These are phyloP conservation scores for Ambrosiella xylebori DNA, from an alignment of 2,329 filamentous ascomycete genomes.

Conservation along the genomic window DNA sequence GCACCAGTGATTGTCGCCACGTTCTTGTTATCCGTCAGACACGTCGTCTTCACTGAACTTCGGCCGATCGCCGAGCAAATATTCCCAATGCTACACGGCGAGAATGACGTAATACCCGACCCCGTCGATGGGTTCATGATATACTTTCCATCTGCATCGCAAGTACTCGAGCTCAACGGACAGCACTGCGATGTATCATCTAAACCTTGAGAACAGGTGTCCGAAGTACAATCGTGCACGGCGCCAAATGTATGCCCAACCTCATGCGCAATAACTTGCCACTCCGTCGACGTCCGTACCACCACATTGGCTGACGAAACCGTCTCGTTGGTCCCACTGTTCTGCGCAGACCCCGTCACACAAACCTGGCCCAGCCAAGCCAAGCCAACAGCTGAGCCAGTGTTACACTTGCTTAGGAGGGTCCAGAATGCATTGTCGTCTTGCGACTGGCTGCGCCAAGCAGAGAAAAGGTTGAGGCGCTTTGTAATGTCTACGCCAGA, in stretches of 20 bases:
- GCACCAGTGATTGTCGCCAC: slow-evolving; percentile 66
- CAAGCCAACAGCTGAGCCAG: slow-evolving; percentile 69
- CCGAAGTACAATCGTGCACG: slow-evolving; percentile 70
- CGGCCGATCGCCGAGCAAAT: slow-evolving; percentile 74
- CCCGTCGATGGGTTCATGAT: slow-evolving; percentile 94
- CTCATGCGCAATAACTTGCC: slow-evolving; percentile 94
- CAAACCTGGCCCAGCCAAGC: slow-evolving; percentile 90
- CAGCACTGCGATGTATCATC: slow-evolving; percentile 49
- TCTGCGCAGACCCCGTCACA: slow-evolving; percentile 36
- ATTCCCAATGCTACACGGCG: slow-evolving; percentile 77
- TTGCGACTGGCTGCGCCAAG: slow-evolving; percentile 61
- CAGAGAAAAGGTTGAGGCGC: slow-evolving; percentile 73
- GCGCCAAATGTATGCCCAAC: slow-evolving; percentile 89
- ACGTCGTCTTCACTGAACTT: slow-evolving; percentile 57
- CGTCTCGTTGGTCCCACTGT: slow-evolving; percentile 43
- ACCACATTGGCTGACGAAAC: slow-evolving; percentile 83
- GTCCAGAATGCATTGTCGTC: slow-evolving; percentile 92
- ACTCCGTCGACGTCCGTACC: slow-evolving; percentile 64
- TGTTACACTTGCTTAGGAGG: slow-evolving; percentile 64
- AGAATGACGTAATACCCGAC: slow-evolving; percentile 59
- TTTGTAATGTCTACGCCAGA: slow-evolving; percentile 47
- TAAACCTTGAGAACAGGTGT: slow-evolving; percentile 48
- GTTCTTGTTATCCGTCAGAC: slow-evolving; percentile 71
- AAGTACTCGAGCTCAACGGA: slow-evolving; percentile 48
- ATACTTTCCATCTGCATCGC: slow-evolving; percentile 60